Conservation (phyloP, 148 eudicot species). For the Heliamphora exappendiculata region DNA sequence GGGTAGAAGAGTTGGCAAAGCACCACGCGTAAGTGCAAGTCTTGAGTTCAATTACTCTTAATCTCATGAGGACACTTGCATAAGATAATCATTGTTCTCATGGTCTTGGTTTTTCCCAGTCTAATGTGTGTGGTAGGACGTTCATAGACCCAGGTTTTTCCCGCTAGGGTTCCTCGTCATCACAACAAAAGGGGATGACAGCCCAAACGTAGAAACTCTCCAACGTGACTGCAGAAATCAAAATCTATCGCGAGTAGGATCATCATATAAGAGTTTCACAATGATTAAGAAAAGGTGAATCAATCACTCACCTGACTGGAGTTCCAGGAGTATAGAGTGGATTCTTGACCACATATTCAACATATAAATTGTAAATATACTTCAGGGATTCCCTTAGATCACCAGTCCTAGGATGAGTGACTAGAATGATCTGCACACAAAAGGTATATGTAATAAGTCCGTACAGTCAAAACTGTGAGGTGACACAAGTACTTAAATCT, state of each 20-base stretch:
- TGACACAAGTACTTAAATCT: background rate
- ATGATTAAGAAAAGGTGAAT: background rate
- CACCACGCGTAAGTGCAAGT: too few relatives aligned
- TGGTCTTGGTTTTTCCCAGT: too few relatives aligned
- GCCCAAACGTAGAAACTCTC: background rate
- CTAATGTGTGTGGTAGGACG: too few relatives aligned
- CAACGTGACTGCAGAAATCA: background rate
- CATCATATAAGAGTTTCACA: background rate
- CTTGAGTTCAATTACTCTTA: too few relatives aligned
- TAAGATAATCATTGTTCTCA: too few relatives aligned
- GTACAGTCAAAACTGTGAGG: background rate
- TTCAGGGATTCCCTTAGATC: slow-evolving; percentile 80
- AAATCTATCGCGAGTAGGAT: background rate
- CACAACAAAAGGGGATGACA: too few relatives aligned
- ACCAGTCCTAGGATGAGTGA: slow-evolving; percentile 81
- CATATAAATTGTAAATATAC: slow-evolving; percentile 83
- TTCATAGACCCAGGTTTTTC: too few relatives aligned
- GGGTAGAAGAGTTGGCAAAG: too few relatives aligned
- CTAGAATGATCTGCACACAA: slow-evolving; percentile 64
- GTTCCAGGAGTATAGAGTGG: slow-evolving; percentile 87
- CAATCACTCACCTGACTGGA: slow-evolving; percentile 54
- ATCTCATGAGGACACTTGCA: too few relatives aligned
- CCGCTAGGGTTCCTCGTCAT: too few relatives aligned
- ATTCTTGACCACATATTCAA: slow-evolving; percentile 92
- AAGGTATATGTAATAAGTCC: background rate